Percentiles rank a stretch among this genome's conserved stretches.
Evolutionary conservation across 768 basidiomycete genomes (phyloP).

Genomic region (Jaapia argillacea): DNA sequence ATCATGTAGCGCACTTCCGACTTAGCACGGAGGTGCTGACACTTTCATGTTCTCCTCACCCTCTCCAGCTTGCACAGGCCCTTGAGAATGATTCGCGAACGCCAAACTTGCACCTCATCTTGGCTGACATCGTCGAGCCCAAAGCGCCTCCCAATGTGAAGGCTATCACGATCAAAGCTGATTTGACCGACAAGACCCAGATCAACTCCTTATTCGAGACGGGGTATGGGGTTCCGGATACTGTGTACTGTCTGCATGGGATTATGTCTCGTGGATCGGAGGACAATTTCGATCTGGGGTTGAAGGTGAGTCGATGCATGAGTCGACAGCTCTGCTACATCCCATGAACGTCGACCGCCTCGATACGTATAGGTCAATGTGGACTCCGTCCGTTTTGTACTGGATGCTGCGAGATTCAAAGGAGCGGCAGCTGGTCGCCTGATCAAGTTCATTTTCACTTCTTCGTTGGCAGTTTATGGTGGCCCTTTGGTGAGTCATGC

Average conservation of each 20-base stretch:
- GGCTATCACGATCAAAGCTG: slow-evolving; percentile 26
- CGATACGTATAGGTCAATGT: slow-evolving; percentile 33
- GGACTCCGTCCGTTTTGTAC: slow-evolving; percentile 39
- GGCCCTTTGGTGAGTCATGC: slow-evolving; percentile 33
- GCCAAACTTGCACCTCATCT: slow-evolving; percentile 34
- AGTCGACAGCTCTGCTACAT: neutral
- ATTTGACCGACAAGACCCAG: slow-evolving; percentile 27
- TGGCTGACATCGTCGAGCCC: slow-evolving; percentile 38
- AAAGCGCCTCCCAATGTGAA: slow-evolving; percentile 20
- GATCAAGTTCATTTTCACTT: slow-evolving; percentile 49
- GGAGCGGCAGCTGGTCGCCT: slow-evolving; percentile 10
- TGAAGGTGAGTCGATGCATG: slow-evolving; percentile 22
- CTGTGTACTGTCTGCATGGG: slow-evolving; percentile 41
- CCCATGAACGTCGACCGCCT: neutral
- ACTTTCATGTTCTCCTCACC: neutral
- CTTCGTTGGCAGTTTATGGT: slow-evolving; percentile 50
- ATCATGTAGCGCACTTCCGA: neutral
- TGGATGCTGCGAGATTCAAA: slow-evolving; percentile 26
- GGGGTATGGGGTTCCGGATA: slow-evolving; percentile 28
- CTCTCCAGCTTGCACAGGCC: slow-evolving; percentile 24
- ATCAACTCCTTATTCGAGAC: slow-evolving; percentile 29
- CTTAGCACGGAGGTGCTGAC: too few relatives aligned
- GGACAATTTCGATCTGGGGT: slow-evolving; percentile 47
- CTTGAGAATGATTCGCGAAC: slow-evolving; percentile 21
- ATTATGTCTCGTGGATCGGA: slow-evolving; percentile 58